Evolutionary conservation across 345 rosid genomes (phyloP).

Genomic region (Pistacia atlantica): DNA sequence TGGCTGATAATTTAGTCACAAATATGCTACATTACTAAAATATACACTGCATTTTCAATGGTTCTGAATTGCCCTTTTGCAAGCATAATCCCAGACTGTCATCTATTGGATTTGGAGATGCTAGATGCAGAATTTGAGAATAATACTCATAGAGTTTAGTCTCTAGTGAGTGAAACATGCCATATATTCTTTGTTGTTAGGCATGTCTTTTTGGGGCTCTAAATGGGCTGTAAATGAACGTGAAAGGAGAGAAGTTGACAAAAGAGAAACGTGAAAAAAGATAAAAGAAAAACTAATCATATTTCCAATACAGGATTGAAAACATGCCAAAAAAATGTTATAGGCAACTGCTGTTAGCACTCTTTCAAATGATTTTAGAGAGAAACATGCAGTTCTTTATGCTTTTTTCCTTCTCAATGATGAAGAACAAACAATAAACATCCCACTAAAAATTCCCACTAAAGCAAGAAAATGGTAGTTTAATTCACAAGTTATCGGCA

Average conservation of each 20-base stretch:
- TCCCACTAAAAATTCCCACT: neutral
- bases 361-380: neutral
- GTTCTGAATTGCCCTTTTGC: neutral
- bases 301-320: too few species aligned
- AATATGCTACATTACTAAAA: neutral
- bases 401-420: neutral
- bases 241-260: neutral
- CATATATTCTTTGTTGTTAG: neutral
- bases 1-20: neutral
- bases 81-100: neutral
- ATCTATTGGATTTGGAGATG: neutral
- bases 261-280: neutral
- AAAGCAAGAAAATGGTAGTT: neutral
- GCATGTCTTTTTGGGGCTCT: too few species aligned
- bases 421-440: neutral
- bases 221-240: neutral
- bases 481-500: neutral
- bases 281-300: too few species aligned
- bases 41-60: constrained; percentile 8
- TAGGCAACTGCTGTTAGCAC: neutral
- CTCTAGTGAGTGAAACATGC: neutral
- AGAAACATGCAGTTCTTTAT: neutral
- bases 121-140: neutral
- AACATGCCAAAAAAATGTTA: neutral
- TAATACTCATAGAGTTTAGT: neutral